Percentiles rank a stretch among this genome's conserved stretches.
Conservation (phyloP, 192 early-diverging fungal genomes). For the Coemansia aciculifera region DNA sequence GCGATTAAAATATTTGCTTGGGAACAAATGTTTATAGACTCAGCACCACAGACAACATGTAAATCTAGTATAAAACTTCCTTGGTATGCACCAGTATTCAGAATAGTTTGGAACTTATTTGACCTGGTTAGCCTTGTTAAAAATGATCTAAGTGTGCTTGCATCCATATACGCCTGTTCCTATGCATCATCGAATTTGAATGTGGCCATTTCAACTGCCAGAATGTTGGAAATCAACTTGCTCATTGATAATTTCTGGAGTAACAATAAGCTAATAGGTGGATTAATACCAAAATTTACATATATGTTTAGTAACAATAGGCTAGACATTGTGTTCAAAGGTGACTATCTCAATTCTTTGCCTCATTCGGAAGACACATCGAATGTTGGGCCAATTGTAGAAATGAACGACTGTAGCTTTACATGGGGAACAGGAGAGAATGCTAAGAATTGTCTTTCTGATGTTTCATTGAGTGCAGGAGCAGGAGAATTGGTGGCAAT, state of each 20-base stretch:
- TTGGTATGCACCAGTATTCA: conserved; percentile 32
- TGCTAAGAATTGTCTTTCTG: conserved; percentile 5
- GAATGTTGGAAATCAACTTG: conserved; percentile 20
- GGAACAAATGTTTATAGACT: conserved; percentile 26
- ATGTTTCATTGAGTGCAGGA: conserved; percentile 8
- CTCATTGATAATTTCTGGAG: conserved; percentile 5
- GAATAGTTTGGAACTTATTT: conserved; percentile 11
- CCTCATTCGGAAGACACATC: background rate
- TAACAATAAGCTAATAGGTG: background rate
- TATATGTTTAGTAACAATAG: background rate
- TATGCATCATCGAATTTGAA: background rate
- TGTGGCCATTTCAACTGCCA: conserved; percentile 21
- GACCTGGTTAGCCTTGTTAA: background rate
- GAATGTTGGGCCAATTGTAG: background rate
- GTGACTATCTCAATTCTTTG: conserved; percentile 28
- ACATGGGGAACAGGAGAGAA: conserved; percentile 1
- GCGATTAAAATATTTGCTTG: conserved; percentile 44
- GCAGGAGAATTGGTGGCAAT: conserved; percentile 58
- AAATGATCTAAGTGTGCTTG: conserved; percentile 13
- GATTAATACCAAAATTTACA: background rate
- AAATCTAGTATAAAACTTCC: conserved; percentile 4
- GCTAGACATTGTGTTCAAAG: conserved; percentile 20
- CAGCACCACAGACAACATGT: background rate
- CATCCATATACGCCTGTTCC: conserved; percentile 8
- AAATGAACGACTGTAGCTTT: conserved; percentile 24